These are phyloP conservation scores for Candida multigemmis DNA, from an alignment of 805 yeast genomes.

Conservation along the genomic window DNA sequence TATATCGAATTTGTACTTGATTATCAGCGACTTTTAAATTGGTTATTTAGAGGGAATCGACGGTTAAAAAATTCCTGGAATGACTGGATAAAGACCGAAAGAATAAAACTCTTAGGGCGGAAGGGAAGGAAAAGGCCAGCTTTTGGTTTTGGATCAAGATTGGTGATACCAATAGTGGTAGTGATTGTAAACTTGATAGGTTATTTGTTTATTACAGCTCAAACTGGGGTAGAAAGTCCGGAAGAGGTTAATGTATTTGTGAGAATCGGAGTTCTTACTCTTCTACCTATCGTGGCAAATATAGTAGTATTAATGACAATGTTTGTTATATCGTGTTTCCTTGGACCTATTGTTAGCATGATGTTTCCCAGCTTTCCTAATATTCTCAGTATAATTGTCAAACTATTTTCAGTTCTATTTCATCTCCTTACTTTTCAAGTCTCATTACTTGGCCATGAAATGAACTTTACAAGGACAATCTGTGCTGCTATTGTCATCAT, in stretches of 20 bases:
- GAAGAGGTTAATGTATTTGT: constrained; percentile 41
- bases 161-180: constrained; percentile 9
- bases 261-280: constrained; percentile 46
- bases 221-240: constrained; percentile 57
- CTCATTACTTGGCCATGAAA: too few species aligned
- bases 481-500: constrained; percentile 30
- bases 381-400: too few species aligned
- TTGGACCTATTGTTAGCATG: constrained; percentile 29
- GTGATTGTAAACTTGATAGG: constrained; percentile 39
- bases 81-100: constrained; percentile 35
- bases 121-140: constrained; percentile 6
- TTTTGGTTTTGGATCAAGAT: constrained; percentile 8
- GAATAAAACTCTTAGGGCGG: constrained; percentile 17
- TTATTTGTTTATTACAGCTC: constrained; percentile 75
- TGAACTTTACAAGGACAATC: constrained; percentile 28
- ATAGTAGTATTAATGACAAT: constrained; percentile 16
- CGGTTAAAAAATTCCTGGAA: constrained; percentile 75
- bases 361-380: too few species aligned
- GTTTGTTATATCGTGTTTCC: constrained; percentile 24
- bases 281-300: constrained; percentile 41
- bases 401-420: too few species aligned
- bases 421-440: too few species aligned
- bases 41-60: constrained; percentile 79
- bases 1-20: constrained; percentile 40
- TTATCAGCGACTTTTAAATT: constrained; percentile 43